Evolutionary conservation across 768 basidiomycete genomes (phyloP).

Genomic region (Naematelia encephala): DNA sequence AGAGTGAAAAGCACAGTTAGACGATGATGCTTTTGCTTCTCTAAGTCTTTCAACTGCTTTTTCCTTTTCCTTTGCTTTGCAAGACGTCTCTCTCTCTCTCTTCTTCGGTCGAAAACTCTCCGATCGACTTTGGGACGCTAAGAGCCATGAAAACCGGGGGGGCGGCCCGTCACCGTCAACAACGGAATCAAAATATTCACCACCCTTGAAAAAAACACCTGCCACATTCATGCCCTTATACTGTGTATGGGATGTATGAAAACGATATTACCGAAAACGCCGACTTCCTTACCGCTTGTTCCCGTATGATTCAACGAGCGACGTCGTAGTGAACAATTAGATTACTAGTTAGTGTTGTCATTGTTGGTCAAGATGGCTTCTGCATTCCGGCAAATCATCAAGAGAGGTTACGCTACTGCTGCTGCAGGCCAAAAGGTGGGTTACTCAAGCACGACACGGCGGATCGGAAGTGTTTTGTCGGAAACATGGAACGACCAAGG

Average conservation of each 20-base stretch:
- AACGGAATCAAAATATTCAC: background rate
- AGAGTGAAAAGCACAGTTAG: too few relatives aligned
- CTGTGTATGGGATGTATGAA: too few relatives aligned
- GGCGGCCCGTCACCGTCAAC: background rate
- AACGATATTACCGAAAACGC: background rate
- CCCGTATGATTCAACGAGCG: background rate
- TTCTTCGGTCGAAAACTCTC: background rate
- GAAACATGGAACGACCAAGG: too few relatives aligned
- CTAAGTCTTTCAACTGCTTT: too few relatives aligned
- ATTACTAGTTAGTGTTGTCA: background rate
- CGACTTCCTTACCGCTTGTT: background rate
- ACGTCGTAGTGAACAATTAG: background rate
- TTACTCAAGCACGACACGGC: too few relatives aligned
- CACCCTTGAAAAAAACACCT: too few relatives aligned
- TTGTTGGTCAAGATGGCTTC: constrained; percentile 40
- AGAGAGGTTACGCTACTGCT: constrained; percentile 48
- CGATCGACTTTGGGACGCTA: background rate
- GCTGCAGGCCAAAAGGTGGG: constrained; percentile 44
- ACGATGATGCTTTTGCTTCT: too few relatives aligned
- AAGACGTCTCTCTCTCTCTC: background rate
- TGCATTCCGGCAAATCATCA: constrained; percentile 39
- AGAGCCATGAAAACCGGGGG: background rate
- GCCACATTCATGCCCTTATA: too few relatives aligned
- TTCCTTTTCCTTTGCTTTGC: too few relatives aligned
- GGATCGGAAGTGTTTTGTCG: too few relatives aligned